Evolutionary conservation across 1,284 basidiomycete genomes (phyloP), one percentile per base, ranked within the genome.

Genomic region (Sporisorium reilianum): DNA sequence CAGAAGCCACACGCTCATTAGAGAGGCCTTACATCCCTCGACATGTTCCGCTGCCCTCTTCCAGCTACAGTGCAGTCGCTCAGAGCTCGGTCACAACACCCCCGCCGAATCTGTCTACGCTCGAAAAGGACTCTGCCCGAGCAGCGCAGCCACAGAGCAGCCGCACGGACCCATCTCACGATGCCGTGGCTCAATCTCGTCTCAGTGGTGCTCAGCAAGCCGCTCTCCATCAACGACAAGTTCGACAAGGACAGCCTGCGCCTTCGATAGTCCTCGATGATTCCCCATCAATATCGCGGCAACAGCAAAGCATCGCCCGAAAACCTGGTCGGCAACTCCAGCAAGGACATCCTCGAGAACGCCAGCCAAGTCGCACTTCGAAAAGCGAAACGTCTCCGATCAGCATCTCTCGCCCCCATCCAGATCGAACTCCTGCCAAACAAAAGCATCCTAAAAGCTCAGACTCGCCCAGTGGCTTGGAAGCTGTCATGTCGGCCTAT

Each of bases 1-100:
- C 64, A 40, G 64, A 73, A 46, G 61, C 61, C 14, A 45, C 64
- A 12, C 48, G 54, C 11, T 57, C 70, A 5, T 18, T 73, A 50
- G 64, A 73, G 30, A 32, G 61, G 26, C 64, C 70, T 14, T 67
- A 64, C 46, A 46, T 73, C 7, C 64, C 70, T 50, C 52, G 61
- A 32, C 61, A 73, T 57, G 51, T 73, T 14, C 64, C 70, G 22
- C 54, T 73, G 45, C 70, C 70, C 25, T 71, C 68, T 4, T 58
- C 62, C 23, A 71, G 68, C 51, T 65, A 52, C 63, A 62, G 58
- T 28, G 51, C 40, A 22, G 23, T 25, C 3, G 34, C 62, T n/a
- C 49, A 48, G 25, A 30, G 20, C 12, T 30, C 52, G 3, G 23
- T 51, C 30, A 20, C 10, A 5, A 41, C 54, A 12, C 38, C 42